Conservation (phyloP, 768 basidiomycete species). For the Leucocoprinus sp. region DNA sequence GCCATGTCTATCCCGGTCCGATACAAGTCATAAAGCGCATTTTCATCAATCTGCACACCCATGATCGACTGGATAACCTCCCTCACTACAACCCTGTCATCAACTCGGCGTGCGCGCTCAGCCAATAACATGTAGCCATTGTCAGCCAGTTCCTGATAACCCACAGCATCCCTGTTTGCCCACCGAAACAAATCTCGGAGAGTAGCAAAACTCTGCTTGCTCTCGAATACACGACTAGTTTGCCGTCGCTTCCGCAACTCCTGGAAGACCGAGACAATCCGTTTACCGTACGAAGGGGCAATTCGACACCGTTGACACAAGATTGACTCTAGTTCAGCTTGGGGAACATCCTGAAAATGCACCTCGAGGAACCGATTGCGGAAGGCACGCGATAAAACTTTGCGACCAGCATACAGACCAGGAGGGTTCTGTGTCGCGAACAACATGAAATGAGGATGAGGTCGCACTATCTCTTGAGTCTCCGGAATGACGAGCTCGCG, state of each 20-base stretch:
- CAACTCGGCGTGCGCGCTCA: slow-evolving; percentile 75
- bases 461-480: slow-evolving; percentile 88
- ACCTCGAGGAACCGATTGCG: slow-evolving; percentile 96
- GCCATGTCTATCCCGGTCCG: slow-evolving; percentile 30
- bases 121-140: slow-evolving; percentile 98
- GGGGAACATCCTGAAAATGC: slow-evolving; percentile 95
- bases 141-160: slow-evolving; percentile 88
- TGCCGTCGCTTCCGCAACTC: slow-evolving; percentile 92
- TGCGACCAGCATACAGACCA: slow-evolving; percentile 90
- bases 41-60: slow-evolving; percentile 77
- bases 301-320: slow-evolving; percentile 89
- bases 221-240: slow-evolving; percentile 89
- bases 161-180: slow-evolving; percentile 85
- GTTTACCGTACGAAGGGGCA: slow-evolving; percentile 87
- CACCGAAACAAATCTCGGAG: slow-evolving; percentile 96
- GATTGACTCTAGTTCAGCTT: slow-evolving; percentile 87
- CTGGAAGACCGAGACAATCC: slow-evolving; percentile 85
- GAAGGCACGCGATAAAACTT: slow-evolving; percentile 91
- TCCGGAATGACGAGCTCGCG: slow-evolving; percentile 93
- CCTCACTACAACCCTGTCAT: slow-evolving; percentile 86
- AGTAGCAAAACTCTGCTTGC: slow-evolving; percentile 94
- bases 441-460: slow-evolving; percentile 94
- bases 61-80: slow-evolving; percentile 87
- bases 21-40: slow-evolving; percentile 54
- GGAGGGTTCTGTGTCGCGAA: slow-evolving; percentile 99